Evolutionary conservation across 306 rosid species (phyloP).

Genomic region (Begonia loranthoides): DNA sequence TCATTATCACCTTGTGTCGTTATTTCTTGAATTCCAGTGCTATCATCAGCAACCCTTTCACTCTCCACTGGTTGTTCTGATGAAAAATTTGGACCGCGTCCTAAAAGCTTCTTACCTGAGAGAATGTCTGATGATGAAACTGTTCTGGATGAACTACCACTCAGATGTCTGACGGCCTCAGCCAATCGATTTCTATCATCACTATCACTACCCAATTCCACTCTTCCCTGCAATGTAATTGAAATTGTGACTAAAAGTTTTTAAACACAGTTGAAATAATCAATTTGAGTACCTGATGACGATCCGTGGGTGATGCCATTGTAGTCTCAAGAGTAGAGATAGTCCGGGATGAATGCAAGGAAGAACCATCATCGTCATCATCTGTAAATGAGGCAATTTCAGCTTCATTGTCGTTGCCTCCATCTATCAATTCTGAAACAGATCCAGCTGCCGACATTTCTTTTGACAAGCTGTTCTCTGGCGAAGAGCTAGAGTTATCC

Average conservation of each 20-base stretch:
- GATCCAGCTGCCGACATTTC: slow-evolving; percentile 37
- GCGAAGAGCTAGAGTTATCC: slow-evolving; percentile 44
- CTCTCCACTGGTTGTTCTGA: too few species aligned
- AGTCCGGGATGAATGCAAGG: slow-evolving; percentile 18
- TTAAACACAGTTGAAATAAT: neutral
- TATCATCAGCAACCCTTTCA: slow-evolving; percentile 13
- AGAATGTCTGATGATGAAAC: too few species aligned
- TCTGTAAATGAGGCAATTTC: slow-evolving; percentile 67
- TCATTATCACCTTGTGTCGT: slow-evolving; percentile 10
- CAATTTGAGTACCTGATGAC: neutral
- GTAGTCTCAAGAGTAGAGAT: slow-evolving; percentile 31
- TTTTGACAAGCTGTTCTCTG: slow-evolving; percentile 36
- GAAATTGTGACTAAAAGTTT: neutral
- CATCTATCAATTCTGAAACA: slow-evolving; percentile 28
- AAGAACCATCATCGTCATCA: slow-evolving; percentile 42
- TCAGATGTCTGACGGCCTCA: too few species aligned
- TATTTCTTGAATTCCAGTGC: slow-evolving; percentile 23
- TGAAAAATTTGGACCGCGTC: too few species aligned
- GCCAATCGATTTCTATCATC: slow-evolving; percentile 1
- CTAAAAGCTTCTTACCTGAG: too few species aligned
- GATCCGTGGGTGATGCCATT: slow-evolving; percentile 16
- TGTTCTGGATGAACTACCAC: too few species aligned
- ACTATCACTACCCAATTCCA: slow-evolving; percentile 18
- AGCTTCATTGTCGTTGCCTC: slow-evolving; percentile 29
- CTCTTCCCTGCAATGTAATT: slow-evolving; percentile 35